Evolutionary conservation across 768 basidiomycete species (phyloP), one percentile per base, ranked within the genome.

Genomic region (Mycena indigotica): DNA sequence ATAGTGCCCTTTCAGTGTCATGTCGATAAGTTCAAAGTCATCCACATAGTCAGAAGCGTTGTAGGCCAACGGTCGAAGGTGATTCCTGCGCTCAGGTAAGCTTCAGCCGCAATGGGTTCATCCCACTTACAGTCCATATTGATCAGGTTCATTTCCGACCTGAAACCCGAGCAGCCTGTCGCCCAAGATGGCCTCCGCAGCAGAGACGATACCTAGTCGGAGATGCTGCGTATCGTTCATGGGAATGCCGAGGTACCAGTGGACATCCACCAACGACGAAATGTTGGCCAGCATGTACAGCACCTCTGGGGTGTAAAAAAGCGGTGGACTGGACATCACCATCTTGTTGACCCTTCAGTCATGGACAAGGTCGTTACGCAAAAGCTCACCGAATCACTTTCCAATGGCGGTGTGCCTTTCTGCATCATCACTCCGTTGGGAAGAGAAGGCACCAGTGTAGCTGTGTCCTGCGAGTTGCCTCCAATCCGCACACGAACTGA

Each of bases 401-500:
- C 35, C 49, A n/a, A 30, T 17, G 16, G 4, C 6, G 65, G 57
- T 8, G 66, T 57, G 52, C 76, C 74, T 68, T 89, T 91, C 48
- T 80, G 72, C 26, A 89, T 70, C 25, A 80, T 79, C 12, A 71
- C 63, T n/a, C 73, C 73, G 35, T 38, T 39, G 0, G 75, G 62
- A 13, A 84, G 70, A 13, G 72, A 73, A 40, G 71, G 68, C 6
- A 77, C 78, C 59, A 77, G 61, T 24, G 70, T 67, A 3, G 79
- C 81, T 3, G 71, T 75, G 53, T 89, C 87, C 67, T 88, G 87
- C 1, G 83, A 81, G 66, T 88, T 87, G n/a, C 87, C 86, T 5
- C 87, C 86, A 4, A 89, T 69, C 46, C 87, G 80, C 23, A 87
- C 69, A 10, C 81, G 74, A 13, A 85, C 82, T 4, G 70, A 69